These are phyloP conservation scores for Malassezia nana DNA, from an alignment of 1,284 basidiomycete genomes.

Conservation along the genomic window DNA sequence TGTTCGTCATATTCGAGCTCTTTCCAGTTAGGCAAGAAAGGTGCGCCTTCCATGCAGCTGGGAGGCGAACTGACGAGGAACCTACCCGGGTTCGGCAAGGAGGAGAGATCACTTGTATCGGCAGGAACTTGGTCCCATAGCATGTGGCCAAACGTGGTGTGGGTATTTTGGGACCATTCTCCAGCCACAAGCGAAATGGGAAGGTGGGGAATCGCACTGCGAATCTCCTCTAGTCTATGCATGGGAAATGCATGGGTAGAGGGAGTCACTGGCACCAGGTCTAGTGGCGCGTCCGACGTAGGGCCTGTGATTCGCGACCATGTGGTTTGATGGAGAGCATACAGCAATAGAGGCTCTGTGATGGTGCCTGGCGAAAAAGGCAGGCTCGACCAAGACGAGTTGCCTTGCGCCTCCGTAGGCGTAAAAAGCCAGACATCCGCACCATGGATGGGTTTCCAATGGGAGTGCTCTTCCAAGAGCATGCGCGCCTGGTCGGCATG, in stretches of 20 bases:
- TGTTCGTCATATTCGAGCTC: background rate
- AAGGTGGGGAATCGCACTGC: background rate
- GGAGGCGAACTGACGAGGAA: constrained; percentile 1
- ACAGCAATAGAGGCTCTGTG: background rate
- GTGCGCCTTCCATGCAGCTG: background rate
- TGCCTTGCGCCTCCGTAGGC: background rate
- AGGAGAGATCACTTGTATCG: background rate
- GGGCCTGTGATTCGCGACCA: background rate
- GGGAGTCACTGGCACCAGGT: background rate
- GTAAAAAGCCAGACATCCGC: background rate
- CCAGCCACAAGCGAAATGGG: background rate
- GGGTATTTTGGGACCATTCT: background rate
- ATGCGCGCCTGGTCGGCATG: background rate
- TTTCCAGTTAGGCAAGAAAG: background rate
- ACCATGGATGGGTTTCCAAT: background rate
- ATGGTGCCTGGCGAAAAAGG: background rate
- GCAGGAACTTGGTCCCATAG: constrained; percentile 2
- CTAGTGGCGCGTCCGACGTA: background rate
- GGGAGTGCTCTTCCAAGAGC: constrained; percentile 1
- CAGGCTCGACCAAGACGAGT: background rate
- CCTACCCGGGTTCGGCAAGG: background rate
- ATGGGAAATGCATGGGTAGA: background rate
- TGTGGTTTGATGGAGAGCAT: background rate
- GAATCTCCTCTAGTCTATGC: background rate
- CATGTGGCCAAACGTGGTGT: constrained; percentile 4